Evolutionary conservation across 1,284 basidiomycete species (phyloP), one percentile per base, ranked within the genome.

Genomic region (Moesziomyces antarcticus): DNA sequence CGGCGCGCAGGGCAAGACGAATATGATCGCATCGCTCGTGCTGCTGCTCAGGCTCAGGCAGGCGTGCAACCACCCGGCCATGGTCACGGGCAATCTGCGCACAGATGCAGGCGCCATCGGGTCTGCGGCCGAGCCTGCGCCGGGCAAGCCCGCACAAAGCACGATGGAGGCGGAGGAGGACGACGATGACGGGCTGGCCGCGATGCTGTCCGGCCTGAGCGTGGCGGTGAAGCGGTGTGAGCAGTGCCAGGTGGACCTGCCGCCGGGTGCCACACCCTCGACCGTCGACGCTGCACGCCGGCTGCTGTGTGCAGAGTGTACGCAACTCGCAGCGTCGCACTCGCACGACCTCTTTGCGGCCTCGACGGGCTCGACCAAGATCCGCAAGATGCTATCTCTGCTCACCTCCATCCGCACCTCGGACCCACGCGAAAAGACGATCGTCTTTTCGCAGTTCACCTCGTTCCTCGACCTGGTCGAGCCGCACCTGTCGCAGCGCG

Each of bases 381-480:
- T 94, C 57, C 88, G 91, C 47, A 93, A 91, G 88, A 88, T 94
- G 59, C 78, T 97, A 45, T 87, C 91, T 73, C 85, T 97, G 9
- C 86, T 99, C 37, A 80, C 85, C 13, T 87, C 89, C 5, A 89
- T 95, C 56, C 89, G 91, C n/a, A 88, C 89, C 2, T 85, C 87
- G 0, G 86, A 88, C 7, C 85, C 86, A 60, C 59, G 49, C 6
- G 86, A 97, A 82, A 98, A 97, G 87, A 95, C 94, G 0, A 98
- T 98, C 74, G 85, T 88, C 13, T 88, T 88, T 63, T 86, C 85
- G 1, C 91, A 95, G 80, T 98, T 97, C 82, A 97, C 95, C 0
- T 89, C 88, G 13, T 95, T 97, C 90, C 86, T 98, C 58, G 90
- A 95, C 84, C 82, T 97, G 56, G 87, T 97, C 49, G 90, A 94